These are phyloP conservation scores for Lathyrus aphaca DNA, from an alignment of 306 rosid species.

Conservation along the genomic window DNA sequence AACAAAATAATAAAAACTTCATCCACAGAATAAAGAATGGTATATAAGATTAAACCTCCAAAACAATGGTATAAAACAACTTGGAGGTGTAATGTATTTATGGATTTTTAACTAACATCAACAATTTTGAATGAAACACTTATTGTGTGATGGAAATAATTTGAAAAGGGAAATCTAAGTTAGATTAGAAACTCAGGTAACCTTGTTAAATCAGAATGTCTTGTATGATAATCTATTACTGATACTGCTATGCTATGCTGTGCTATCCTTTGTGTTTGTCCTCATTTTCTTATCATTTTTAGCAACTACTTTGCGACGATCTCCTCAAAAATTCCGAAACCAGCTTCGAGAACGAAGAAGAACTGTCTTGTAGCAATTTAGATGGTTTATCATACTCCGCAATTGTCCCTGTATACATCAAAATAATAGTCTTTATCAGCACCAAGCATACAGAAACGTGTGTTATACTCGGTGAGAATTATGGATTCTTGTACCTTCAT, in stretches of 20 bases:
- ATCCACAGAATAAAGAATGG: background rate
- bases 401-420: constrained; percentile 60
- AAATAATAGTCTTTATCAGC: constrained; percentile 27
- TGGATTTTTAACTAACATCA: background rate
- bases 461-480: background rate
- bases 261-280: background rate
- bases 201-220: constrained; percentile 19
- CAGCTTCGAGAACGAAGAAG: constrained; percentile 83
- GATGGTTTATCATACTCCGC: constrained; percentile 70
- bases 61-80: background rate
- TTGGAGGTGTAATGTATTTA: background rate
- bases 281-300: constrained; percentile 14
- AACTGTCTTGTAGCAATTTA: constrained; percentile 58
- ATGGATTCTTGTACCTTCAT: constrained; percentile 59
- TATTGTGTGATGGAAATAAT: background rate
- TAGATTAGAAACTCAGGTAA: constrained; percentile 1
- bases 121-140: background rate
- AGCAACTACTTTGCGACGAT: constrained; percentile 50
- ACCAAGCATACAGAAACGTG: background rate
- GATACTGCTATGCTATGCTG: background rate
- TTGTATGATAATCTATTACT: background rate
- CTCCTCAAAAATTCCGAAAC: constrained; percentile 74
- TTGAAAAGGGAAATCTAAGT: constrained; percentile 1
- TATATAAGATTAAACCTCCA: background rate
- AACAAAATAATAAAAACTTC: background rate